Evolutionary conservation across 257 asterid species (phyloP).

Genomic region (Eustoma russellianum): DNA sequence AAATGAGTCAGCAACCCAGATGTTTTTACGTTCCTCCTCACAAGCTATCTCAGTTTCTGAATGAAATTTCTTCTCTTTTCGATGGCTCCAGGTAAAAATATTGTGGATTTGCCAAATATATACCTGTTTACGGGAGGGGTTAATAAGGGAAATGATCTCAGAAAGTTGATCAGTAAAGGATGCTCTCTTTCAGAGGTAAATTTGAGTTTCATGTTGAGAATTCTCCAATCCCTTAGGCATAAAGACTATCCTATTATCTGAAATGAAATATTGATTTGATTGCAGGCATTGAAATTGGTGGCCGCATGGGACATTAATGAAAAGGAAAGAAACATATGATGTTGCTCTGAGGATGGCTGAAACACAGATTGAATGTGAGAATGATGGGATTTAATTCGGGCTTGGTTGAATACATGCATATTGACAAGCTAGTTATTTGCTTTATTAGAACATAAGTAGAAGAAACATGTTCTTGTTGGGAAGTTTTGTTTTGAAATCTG

Average conservation of each 20-base stretch:
- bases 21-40: conserved; percentile 91
- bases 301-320: conserved; percentile 69
- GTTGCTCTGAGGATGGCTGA: conserved; percentile 82
- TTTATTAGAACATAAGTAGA: too few species aligned
- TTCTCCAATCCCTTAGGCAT: too few species aligned
- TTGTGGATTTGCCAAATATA: background rate
- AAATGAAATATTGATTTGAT: conserved; percentile 1
- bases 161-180: conserved; percentile 60
- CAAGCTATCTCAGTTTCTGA: conserved; percentile 76
- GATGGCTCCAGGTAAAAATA: conserved; percentile 57
- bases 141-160: conserved; percentile 63
- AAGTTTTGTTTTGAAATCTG: too few species aligned
- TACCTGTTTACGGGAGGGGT: too few species aligned
- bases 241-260: background rate
- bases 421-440: too few species aligned
- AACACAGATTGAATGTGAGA: conserved; percentile 32
- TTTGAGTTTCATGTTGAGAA: too few species aligned
- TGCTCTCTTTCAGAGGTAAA: conserved; percentile 81
- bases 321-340: conserved; percentile 34
- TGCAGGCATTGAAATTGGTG: conserved; percentile 92
- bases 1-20: conserved; percentile 58
- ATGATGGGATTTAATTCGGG: conserved; percentile 12
- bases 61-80: conserved; percentile 55
- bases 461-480: too few species aligned
- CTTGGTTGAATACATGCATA: too few species aligned